Evolutionary conservation across 192 early-diverging fungal species (phyloP), one percentile per base, ranked within the genome.

Genomic region (Podila epicladia): DNA sequence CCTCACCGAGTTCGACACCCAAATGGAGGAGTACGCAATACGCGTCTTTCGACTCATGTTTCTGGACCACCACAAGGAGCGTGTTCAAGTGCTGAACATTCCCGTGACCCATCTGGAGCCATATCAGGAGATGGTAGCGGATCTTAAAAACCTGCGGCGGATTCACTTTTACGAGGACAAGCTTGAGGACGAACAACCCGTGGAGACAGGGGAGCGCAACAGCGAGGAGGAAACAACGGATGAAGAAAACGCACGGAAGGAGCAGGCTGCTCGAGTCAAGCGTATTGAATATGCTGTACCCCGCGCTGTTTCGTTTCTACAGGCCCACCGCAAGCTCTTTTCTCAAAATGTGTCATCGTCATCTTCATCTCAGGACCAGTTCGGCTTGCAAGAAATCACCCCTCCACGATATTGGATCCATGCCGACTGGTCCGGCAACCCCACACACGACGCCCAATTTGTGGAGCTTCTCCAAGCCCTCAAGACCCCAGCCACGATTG

Each of bases 101-200:
- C 75, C 75, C 13, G 33, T 77, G 26, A 71, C 75, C 0, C 75
- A 77, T 62, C 48, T 77, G 22, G 64, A 65, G 37, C 75, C 75
- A 17, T 77, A 77, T 32, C 31, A 35, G 31, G 19, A 49, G 8
- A 19, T 65, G 24, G 20, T 67, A 1, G 62, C 62, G n/a, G 15
- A 24, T 5, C 48, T 77, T 15, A 71, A 62, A 20, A 61, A 49
- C 13, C 65, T 77, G 7, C 55, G 63, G n/a, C n/a, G 57, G 12
- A 62, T 77, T 11, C 33, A 28, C 0, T 77, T 77, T 59, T 71
- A 77, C 51, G 75, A 71, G n/a, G 69, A 77, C 17, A 48, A 35
- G 2, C 22, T 77, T 1, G 72, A 45, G 41, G 22, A n/a, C 26
- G 32, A 32, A 24, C 12, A 41, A 13, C 26, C 41, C 4, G 24